These are phyloP conservation scores for Domatiomyces globalis DNA, from an alignment of 2,329 filamentous ascomycete genomes.

Conservation along the genomic window DNA sequence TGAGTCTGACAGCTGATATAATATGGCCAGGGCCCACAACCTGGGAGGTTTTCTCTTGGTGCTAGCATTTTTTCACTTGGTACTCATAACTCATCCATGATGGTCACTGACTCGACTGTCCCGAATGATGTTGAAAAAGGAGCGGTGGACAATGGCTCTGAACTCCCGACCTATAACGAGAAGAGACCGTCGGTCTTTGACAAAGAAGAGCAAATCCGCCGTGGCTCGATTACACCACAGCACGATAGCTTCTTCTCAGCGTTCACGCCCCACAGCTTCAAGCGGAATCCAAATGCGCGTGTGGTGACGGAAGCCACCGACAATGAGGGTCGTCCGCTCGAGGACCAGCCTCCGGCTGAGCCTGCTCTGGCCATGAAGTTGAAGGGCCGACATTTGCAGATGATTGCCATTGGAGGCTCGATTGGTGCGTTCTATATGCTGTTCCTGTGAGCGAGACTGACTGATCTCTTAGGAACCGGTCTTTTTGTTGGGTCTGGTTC, in stretches of 20 bases:
- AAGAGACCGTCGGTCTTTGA: background rate
- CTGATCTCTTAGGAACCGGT: constrained; percentile 29
- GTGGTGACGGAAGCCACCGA: constrained; percentile 27
- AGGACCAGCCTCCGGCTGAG: constrained; percentile 53
- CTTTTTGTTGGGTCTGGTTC: constrained; percentile 72
- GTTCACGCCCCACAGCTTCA: constrained; percentile 30
- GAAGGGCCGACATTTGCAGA: constrained; percentile 78
- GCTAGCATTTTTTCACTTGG: background rate
- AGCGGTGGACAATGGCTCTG: no score
- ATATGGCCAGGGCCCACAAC: no score
- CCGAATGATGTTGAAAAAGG: background rate
- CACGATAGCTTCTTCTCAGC: constrained; percentile 8
- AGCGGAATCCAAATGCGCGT: constrained; percentile 30
- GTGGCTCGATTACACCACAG: constrained; percentile 2
- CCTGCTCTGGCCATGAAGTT: constrained; percentile 61
- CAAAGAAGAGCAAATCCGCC: constrained; percentile 5
- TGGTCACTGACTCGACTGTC: background rate
- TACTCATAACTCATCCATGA: background rate
- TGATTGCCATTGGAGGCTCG: constrained; percentile 92
- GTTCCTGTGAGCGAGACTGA: background rate
- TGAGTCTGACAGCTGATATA: no score
- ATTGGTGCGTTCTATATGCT: constrained; percentile 1
- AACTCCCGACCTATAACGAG: background rate
- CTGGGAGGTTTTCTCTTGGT: no score
- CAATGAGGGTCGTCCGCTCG: constrained; percentile 42